Base-by-base conservation (phyloP, 2,329 filamentous ascomycete species). In the Sporothrix humicola region DNA sequence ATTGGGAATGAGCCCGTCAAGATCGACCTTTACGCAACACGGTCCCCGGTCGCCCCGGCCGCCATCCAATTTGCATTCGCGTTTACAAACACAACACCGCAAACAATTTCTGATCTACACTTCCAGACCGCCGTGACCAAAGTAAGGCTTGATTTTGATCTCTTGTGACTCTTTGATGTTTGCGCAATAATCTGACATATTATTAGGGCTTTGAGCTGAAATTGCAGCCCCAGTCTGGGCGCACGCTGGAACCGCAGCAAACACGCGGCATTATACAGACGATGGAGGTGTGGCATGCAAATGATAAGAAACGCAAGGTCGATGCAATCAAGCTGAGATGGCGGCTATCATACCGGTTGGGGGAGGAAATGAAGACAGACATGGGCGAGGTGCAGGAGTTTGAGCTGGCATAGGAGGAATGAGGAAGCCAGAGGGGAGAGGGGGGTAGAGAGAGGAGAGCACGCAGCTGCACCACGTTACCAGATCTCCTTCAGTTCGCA, bases 51-150 rank as follows among this genome's bases (percentile, higher is more conserved):
- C 68, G 79, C 86, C 74, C 82, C 83, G 73, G 84, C 89, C 76
- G 83, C 89, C 2, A 89, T 98, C 61, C 86, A 88, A 44, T 88
- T 98, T 65, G 84, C 90, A 3, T 93, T 94, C 76, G 86, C 88
- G n/a, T 97, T 98, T 80, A 94, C 93, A 20, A 99, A 97, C 81
- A 92, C 89, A 74, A 92, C 91, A 0, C 82, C 87, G 1, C 87
- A 92, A 78, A 87, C 89, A 0, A 87, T 99, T 26, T 87, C 88
- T 2, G 92, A 97, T 76, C 84, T 99, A 44, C 94, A 95, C 74
- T 97, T 98, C 79, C 93, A 97, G 81, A 87, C 97, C 54, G 96
- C 96, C 2, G 95, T 98, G 44, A 96, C 95, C 74, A 98, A 95
- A 89, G 95, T 97, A 84, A 37, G 31, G 61, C 73, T 78, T 31